Percentiles rank a stretch among this genome's conserved stretches.
These are phyloP conservation scores for Sporothrix euskadiensis DNA, from an alignment of 2,329 filamentous ascomycete genomes.

Conservation along the genomic window DNA sequence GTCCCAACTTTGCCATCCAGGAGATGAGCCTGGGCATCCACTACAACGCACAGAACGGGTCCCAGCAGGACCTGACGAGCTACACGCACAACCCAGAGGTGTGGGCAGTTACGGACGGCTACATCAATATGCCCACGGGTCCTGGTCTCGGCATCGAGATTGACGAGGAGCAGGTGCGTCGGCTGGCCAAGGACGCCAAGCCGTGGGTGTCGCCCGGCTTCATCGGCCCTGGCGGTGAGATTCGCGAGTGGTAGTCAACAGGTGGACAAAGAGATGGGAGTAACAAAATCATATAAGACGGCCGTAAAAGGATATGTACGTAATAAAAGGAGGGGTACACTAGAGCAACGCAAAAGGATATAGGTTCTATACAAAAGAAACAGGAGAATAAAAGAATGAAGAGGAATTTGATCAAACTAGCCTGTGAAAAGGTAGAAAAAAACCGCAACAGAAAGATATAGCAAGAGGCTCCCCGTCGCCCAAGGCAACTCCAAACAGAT, in stretches of 20 bases:
- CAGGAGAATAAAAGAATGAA: neutral
- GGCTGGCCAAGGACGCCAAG: constrained; percentile 50
- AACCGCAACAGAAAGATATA: neutral
- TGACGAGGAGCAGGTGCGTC: constrained; percentile 63
- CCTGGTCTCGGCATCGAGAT: constrained; percentile 63
- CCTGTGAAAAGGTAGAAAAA: neutral
- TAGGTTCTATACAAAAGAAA: neutral
- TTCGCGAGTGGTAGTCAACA: constrained; percentile 58
- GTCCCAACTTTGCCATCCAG: constrained; percentile 63
- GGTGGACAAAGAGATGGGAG: neutral
- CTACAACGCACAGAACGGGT: constrained; percentile 58
- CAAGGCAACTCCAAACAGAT: neutral
- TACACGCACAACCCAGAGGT: constrained; percentile 60
- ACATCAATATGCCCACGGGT: constrained; percentile 54
- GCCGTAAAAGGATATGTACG: neutral
- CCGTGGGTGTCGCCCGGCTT: constrained; percentile 60
- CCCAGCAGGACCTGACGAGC: constrained; percentile 57
- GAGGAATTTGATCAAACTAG: neutral
- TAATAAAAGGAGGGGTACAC: neutral
- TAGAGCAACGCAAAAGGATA: constrained; percentile 8
- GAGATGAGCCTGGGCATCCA: constrained; percentile 72
- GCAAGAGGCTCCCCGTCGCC: neutral
- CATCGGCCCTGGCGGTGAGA: constrained; percentile 57
- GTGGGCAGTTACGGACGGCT: constrained; percentile 55
- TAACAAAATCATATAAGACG: neutral